These are phyloP conservation scores for Aspergillus hiratsukae DNA, from an alignment of 2,329 filamentous ascomycete genomes.

Conservation along the genomic window DNA sequence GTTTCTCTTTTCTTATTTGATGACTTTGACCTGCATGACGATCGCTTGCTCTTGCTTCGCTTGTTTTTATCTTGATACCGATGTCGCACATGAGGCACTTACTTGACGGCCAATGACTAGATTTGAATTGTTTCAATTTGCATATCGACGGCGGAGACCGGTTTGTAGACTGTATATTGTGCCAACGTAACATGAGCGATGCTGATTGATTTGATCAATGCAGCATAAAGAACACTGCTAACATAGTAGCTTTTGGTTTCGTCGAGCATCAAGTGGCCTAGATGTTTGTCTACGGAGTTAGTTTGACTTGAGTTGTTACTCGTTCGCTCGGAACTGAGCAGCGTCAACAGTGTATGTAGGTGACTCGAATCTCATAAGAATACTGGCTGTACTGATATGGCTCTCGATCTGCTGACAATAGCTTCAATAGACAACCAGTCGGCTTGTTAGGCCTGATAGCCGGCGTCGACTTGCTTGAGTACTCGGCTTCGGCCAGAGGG, in stretches of 20 bases:
- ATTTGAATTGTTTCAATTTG: not conserved
- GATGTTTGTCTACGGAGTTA: not conserved
- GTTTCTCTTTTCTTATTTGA: constrained; percentile 4
- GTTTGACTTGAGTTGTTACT: too few species aligned
- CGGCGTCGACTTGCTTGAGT: too few species aligned
- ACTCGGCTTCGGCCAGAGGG: too few species aligned
- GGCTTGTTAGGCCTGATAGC: too few species aligned
- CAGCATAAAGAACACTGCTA: not conserved
- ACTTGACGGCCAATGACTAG: not conserved
- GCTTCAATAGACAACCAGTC: too few species aligned
- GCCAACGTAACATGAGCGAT: not conserved
- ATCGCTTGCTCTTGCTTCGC: not conserved
- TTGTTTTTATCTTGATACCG: constrained; percentile 6
- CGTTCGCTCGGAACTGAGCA: too few species aligned
- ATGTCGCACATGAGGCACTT: constrained; percentile 2
- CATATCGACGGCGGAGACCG: not conserved
- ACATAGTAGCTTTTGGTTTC: not conserved
- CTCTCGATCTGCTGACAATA: too few species aligned
- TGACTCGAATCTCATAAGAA: too few species aligned
- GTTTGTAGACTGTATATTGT: not conserved
- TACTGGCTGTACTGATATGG: too few species aligned
- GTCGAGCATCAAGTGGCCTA: not conserved
- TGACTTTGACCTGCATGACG: not conserved
- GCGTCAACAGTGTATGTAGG: too few species aligned
- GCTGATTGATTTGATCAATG: not conserved